A percentile compares a stretch with the other conserved stretches of the same genome.
These are phyloP conservation scores for Coccomyxa sp. DNA, from an alignment of 139 green algal species.

Conservation along the genomic window DNA sequence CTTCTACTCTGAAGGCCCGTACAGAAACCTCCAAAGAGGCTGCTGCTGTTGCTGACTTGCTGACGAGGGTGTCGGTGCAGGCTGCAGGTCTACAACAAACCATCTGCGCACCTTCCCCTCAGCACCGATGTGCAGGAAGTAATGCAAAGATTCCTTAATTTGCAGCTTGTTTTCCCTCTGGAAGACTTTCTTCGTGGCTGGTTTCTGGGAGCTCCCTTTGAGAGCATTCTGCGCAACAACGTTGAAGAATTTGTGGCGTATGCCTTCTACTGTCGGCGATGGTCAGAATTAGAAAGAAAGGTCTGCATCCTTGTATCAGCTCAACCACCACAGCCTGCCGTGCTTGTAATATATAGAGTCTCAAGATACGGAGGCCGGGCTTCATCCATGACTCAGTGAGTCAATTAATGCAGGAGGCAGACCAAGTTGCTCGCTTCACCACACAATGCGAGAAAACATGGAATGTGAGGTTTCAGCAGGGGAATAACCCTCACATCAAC, in stretches of 20 bases:
- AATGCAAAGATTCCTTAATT: slow-evolving; percentile 34
- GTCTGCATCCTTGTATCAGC: slow-evolving; percentile 6
- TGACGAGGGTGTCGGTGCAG: background rate
- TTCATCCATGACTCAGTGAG: slow-evolving; percentile 21
- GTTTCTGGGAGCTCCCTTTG: slow-evolving; percentile 31
- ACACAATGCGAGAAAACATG: slow-evolving; percentile 15
- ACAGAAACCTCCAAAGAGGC: background rate
- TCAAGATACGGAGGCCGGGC: background rate
- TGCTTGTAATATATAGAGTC: background rate
- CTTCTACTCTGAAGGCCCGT: background rate
- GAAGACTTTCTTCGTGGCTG: slow-evolving; percentile 51
- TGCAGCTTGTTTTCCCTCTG: slow-evolving; percentile 35
- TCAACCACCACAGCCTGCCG: slow-evolving; percentile 1
- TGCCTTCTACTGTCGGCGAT: slow-evolving; percentile 30
- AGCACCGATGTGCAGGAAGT: slow-evolving; percentile 12
- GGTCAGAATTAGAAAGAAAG: slow-evolving; percentile 12
- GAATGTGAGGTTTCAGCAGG: slow-evolving; percentile 29
- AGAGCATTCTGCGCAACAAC: slow-evolving; percentile 23
- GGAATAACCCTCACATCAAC: slow-evolving; percentile 24
- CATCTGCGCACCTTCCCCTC: background rate
- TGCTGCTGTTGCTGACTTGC: background rate
- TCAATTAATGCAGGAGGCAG: slow-evolving; percentile 21
- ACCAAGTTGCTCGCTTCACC: background rate
- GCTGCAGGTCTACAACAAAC: background rate
- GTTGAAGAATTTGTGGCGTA: slow-evolving; percentile 50